These are phyloP conservation scores for Penstemon newberryi DNA, from an alignment of 257 asterid species.

Conservation along the genomic window DNA sequence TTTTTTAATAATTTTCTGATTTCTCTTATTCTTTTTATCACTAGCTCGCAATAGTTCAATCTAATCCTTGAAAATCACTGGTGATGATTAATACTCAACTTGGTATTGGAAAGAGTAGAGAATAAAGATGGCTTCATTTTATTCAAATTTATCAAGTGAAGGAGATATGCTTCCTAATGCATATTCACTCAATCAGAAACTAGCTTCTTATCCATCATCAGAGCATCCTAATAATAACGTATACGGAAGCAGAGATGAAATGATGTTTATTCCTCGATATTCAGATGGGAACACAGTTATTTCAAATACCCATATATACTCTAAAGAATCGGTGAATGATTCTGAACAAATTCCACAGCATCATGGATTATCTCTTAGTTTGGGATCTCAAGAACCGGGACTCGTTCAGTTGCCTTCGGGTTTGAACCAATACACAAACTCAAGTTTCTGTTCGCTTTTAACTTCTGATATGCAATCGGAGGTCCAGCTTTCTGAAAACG, in stretches of 20 bases:
- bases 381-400: slow-evolving; percentile 54
- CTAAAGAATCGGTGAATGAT: slow-evolving; percentile 33
- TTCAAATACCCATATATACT: slow-evolving; percentile 34
- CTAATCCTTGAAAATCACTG: slow-evolving; percentile 8
- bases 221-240: slow-evolving; percentile 40
- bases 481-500: slow-evolving; percentile 28
- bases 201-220: slow-evolving; percentile 40
- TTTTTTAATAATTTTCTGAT: neutral
- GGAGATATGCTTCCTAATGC: slow-evolving; percentile 46
- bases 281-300: slow-evolving; percentile 38
- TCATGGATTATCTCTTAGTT: slow-evolving; percentile 67
- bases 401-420: slow-evolving; percentile 42
- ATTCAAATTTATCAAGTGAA: slow-evolving; percentile 43
- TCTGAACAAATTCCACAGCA: slow-evolving; percentile 40
- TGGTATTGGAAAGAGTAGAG: slow-evolving; percentile 15
- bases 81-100: slow-evolving; percentile 30
- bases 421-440: slow-evolving; percentile 44
- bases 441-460: slow-evolving; percentile 41
- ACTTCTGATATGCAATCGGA: slow-evolving; percentile 40
- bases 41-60: slow-evolving; percentile 6
- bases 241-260: slow-evolving; percentile 44
- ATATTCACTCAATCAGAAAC: slow-evolving; percentile 46
- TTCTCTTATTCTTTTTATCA: neutral
- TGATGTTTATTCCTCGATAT: slow-evolving; percentile 43
- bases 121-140: slow-evolving; percentile 54